Conservation (phyloP, 2,329 filamentous ascomycete genomes). For the Paecilomyces sp. region DNA sequence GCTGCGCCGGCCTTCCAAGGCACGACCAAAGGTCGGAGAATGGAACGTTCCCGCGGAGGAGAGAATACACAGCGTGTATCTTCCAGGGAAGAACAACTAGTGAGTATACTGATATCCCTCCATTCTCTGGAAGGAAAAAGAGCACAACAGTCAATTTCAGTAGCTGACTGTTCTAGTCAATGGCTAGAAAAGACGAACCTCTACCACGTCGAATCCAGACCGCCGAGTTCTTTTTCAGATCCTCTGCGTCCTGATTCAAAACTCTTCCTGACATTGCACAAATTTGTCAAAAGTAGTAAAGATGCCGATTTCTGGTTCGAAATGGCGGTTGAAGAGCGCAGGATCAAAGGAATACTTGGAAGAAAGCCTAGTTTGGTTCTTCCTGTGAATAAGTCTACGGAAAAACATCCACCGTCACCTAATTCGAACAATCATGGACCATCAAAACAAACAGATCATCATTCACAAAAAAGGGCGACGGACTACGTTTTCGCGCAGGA, state of each 20-base stretch:
- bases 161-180: constrained; percentile 1
- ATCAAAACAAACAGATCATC: background rate
- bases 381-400: background rate
- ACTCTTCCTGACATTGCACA: background rate
- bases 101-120: background rate
- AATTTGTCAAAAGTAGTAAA: background rate
- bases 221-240: background rate
- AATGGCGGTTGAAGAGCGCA: constrained; percentile 2
- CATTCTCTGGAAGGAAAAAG: too few species aligned
- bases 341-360: background rate
- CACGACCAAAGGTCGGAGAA: background rate
- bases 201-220: background rate
- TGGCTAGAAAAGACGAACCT: constrained; percentile 6
- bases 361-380: constrained; percentile 3
- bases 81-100: constrained; percentile 2
- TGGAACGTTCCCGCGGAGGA: background rate
- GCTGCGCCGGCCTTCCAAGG: background rate
- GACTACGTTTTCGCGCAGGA: background rate
- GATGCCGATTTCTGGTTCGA: constrained; percentile 3
- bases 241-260: background rate
- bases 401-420: background rate
- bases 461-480: background rate
- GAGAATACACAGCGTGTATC: constrained; percentile 3
- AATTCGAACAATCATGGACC: background rate
- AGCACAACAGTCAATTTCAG: background rate